phyloP scores from a whole-genome alignment of 106 monocot species.

The Dendrobium chrysotoxum region DNA sequence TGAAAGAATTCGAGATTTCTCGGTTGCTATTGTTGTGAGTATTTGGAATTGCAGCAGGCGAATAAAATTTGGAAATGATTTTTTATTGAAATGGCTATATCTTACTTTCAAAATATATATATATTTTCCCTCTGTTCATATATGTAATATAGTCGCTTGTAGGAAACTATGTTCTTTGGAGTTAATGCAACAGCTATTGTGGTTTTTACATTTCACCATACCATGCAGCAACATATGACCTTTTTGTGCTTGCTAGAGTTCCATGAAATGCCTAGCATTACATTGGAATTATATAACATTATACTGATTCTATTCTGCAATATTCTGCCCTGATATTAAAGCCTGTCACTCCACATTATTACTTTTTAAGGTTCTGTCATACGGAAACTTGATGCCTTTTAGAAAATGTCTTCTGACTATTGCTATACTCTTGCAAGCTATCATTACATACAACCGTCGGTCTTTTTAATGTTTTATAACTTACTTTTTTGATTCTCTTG shows the following conservation, averaged over 20 bases:
- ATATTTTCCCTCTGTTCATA: background rate
- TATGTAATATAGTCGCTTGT: background rate
- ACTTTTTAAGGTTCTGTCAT: background rate
- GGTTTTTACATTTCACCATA: background rate
- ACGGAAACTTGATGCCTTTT: background rate
- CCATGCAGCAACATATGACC: background rate
- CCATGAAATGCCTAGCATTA: background rate
- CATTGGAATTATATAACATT: background rate
- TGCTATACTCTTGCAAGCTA: no score
- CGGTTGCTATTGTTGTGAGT: constrained; percentile 84
- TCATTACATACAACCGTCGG: background rate
- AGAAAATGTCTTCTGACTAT: background rate
- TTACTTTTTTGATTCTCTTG: background rate
- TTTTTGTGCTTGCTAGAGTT: background rate
- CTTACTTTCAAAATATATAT: background rate
- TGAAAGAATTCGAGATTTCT: constrained; percentile 75
- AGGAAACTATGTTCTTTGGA: background rate
- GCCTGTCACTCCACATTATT: no score
- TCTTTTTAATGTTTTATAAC: background rate
- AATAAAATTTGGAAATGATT: background rate
- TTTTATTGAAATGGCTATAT: background rate
- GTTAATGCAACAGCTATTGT: background rate
- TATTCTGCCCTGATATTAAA: background rate
- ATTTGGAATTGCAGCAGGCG: background rate
- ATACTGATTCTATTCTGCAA: constrained; percentile 3